Evolutionary conservation across 345 rosid species (phyloP).

Genomic region (Brassica incana): DNA sequence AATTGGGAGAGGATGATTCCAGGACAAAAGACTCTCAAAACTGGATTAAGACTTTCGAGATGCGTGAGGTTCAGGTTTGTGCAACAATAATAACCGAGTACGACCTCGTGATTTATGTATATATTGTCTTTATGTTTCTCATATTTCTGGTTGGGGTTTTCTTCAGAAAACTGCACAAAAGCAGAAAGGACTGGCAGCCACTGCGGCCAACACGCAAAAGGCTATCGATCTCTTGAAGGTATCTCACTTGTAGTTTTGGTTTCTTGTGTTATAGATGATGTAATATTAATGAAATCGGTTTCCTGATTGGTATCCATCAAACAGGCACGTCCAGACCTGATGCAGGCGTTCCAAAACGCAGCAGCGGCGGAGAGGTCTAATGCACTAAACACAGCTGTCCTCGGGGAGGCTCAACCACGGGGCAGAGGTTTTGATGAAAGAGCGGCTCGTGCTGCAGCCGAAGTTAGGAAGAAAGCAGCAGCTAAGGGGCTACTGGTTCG

Average conservation of each 20-base stretch:
- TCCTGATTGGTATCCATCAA: constrained; percentile 11
- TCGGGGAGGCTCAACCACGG: constrained; percentile 65
- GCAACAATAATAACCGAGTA: not conserved
- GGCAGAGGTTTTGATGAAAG: constrained; percentile 94
- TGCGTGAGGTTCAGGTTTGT: constrained; percentile 87
- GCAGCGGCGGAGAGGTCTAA: constrained; percentile 69
- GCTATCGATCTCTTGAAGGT: constrained; percentile 96
- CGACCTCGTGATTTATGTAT: not conserved
- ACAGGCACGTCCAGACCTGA: constrained; percentile 87
- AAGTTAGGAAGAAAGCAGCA: constrained; percentile 89
- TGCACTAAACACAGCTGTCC: constrained; percentile 57
- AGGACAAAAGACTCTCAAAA: constrained; percentile 89
- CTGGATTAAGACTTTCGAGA: constrained; percentile 95
- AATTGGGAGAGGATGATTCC: constrained; percentile 94
- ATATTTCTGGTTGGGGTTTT: constrained; percentile 11
- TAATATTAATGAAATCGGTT: not conserved
- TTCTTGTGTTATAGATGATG: too few species aligned
- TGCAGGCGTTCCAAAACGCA: constrained; percentile 88
- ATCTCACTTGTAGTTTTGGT: not conserved
- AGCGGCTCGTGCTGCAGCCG: constrained; percentile 99
- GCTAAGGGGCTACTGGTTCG: constrained; percentile 75
- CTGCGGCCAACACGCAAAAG: constrained; percentile 80
- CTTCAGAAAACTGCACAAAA: constrained; percentile 78
- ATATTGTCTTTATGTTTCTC: not conserved
- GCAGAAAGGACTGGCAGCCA: constrained; percentile 86